A percentile compares a stretch with the other conserved stretches of the same genome.
Evolutionary conservation across 2,329 filamentous ascomycete genomes (phyloP).

Genomic region (Trichoderma endophyticum): DNA sequence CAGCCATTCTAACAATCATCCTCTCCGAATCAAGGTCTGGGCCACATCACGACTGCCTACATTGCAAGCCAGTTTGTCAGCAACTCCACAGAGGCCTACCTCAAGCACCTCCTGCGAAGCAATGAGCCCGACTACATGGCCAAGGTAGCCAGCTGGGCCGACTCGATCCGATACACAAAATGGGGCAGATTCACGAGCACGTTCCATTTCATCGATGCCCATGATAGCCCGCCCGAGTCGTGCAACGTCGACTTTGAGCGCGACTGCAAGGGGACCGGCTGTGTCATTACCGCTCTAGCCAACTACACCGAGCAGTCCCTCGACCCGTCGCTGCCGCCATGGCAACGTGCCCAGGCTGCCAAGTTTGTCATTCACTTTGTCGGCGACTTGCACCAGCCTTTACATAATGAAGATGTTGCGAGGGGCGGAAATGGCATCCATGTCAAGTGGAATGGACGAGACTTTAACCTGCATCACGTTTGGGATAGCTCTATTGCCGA

Average conservation of each 20-base stretch:
- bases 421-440: constrained; percentile 66
- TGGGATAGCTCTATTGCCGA: constrained; percentile 72
- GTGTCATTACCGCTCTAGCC: constrained; percentile 57
- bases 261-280: constrained; percentile 61
- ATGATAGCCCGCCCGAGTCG: constrained; percentile 56
- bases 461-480: constrained; percentile 66
- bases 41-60: constrained; percentile 64
- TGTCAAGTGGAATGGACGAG: constrained; percentile 56
- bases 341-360: constrained; percentile 55
- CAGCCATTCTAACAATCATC: background rate
- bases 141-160: constrained; percentile 64
- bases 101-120: constrained; percentile 56
- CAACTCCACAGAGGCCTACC: constrained; percentile 52
- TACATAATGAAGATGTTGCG: constrained; percentile 62
- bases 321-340: constrained; percentile 42
- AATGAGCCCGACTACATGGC: constrained; percentile 57
- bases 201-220: constrained; percentile 68
- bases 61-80: constrained; percentile 59
- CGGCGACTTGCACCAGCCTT: constrained; percentile 66
- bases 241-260: constrained; percentile 58
- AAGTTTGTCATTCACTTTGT: constrained; percentile 68
- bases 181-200: constrained; percentile 59
- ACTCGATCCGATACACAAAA: constrained; percentile 62
- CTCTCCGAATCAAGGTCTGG: constrained; percentile 45
- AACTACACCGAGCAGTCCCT: constrained; percentile 59